Evolutionary conservation across 306 rosid genomes (phyloP).

Genomic region (Adenanthera pavonina): DNA sequence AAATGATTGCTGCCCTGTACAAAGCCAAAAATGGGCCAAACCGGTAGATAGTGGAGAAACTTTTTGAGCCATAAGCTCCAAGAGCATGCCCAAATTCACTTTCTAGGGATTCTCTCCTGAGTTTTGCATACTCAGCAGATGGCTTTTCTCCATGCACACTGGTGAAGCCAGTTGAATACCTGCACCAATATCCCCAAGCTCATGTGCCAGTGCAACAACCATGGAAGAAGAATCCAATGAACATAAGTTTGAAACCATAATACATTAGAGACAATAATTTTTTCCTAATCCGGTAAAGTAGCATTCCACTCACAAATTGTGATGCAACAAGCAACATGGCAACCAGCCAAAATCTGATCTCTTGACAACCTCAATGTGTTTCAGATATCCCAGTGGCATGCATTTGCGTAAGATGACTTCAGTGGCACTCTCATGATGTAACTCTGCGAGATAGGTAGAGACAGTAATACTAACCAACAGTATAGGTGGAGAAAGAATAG

Average conservation of each 20-base stretch:
- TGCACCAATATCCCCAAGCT: conserved; percentile 47
- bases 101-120: conserved; percentile 87
- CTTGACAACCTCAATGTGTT: conserved; percentile 41
- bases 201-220: neutral
- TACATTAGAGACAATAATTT: conserved; percentile 8
- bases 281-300: neutral
- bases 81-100: conserved; percentile 77
- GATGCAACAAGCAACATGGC: conserved; percentile 54
- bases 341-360: conserved; percentile 42
- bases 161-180: conserved; percentile 82
- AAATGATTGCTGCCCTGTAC: conserved; percentile 88
- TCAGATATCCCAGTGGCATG: conserved; percentile 51
- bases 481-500: conserved; percentile 7
- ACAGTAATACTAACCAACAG: conserved; percentile 3
- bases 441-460: conserved; percentile 49
- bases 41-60: conserved; percentile 61
- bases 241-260: neutral
- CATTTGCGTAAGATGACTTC: conserved; percentile 51
- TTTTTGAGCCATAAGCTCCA: conserved; percentile 70
- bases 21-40: conserved; percentile 90
- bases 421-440: conserved; percentile 41
- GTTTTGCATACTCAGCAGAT: conserved; percentile 88
- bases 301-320: conserved; percentile 60
- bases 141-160: conserved; percentile 93
- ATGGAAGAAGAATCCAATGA: conserved; percentile 24